These are phyloP conservation scores for Phytophthora podocarpi DNA, from an alignment of 352 stramenopile genomes.

Conservation along the genomic window DNA sequence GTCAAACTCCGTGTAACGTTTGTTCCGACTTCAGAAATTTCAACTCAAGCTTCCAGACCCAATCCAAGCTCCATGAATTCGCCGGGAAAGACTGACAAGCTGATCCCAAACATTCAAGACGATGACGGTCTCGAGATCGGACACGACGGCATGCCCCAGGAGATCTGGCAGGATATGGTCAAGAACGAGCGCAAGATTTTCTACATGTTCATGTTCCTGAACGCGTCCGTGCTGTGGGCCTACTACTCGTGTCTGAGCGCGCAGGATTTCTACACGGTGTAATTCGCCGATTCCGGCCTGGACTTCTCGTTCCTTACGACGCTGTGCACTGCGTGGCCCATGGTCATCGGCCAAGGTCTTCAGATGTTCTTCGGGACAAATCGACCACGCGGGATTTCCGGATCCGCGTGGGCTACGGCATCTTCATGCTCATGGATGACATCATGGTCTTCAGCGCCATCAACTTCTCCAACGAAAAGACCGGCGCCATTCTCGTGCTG, in stretches of 20 bases:
- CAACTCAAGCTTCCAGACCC: too few relatives aligned
- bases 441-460: constrained; percentile 73
- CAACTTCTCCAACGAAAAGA: constrained; percentile 51
- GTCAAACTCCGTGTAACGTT: background rate
- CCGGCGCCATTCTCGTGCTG: constrained; percentile 56
- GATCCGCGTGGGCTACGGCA: constrained; percentile 50
- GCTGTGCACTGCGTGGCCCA: constrained; percentile 61
- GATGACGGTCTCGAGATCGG: constrained; percentile 24
- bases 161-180: constrained; percentile 65
- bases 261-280: constrained; percentile 60
- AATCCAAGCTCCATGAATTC: constrained; percentile 26
- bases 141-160: constrained; percentile 53
- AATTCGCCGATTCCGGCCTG: constrained; percentile 54
- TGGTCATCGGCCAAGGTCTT: constrained; percentile 52
- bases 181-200: constrained; percentile 60
- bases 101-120: constrained; percentile 30
- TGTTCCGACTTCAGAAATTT: too few relatives aligned
- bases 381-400: constrained; percentile 47
- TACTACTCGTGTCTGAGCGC: constrained; percentile 80
- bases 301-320: constrained; percentile 77
- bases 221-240: constrained; percentile 70
- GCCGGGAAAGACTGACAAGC: constrained; percentile 47
- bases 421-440: constrained; percentile 61
- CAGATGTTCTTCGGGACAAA: constrained; percentile 73
- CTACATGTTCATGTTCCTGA: constrained; percentile 74